Base-by-base conservation (phyloP, 1,139 yeast genomes). In the Saccharomyces hybrid region DNA sequence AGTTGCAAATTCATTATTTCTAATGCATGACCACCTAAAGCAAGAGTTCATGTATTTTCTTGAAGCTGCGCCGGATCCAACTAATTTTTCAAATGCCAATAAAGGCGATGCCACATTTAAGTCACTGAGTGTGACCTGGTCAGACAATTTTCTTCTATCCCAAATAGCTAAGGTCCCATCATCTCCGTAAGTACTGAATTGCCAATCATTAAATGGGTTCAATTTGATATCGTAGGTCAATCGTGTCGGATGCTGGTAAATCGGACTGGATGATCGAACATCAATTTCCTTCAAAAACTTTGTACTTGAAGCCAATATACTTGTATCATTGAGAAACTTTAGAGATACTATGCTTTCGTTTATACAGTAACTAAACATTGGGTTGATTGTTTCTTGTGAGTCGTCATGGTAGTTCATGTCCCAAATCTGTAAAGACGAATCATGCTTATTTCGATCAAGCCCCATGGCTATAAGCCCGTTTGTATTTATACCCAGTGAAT, bases 101-200 rank as follows among this genome's bases (percentile, higher is more conserved):
- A 85, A 72, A 0, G 96, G 95, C 5, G 80, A 77, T 0, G 73
- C 62, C n/a, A 61, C 51, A 47, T 56, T 58, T 25, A 60, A 55
- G 27, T 64, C 66, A 7, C 60, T 58, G 3, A 64, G 32, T 46
- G 48, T 5, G 4, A 13, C 7, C 13, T 28, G 23, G 31, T 46
- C 57, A 46, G 73, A 61, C 57, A 89, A 69, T 59, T 80, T 83
- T 56, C 97, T 77, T 57, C 95, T 77, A 67, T 91, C 98, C 95
- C 96, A 91, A 13, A 90, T 76, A 0, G 93, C 84, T 55, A 90
- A 72, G 0, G 95, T 81, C 1, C 96, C 96, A 64, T 88, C 95
- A 62, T 89, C 96, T 52, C 89, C 81, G 59, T 80, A 81, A 0
- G 95, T 83, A 44, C 88, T 82, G 68, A 89, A 88, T 59, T 81